Conservation (phyloP, 345 rosid genomes). For the Mangifera indica region DNA sequence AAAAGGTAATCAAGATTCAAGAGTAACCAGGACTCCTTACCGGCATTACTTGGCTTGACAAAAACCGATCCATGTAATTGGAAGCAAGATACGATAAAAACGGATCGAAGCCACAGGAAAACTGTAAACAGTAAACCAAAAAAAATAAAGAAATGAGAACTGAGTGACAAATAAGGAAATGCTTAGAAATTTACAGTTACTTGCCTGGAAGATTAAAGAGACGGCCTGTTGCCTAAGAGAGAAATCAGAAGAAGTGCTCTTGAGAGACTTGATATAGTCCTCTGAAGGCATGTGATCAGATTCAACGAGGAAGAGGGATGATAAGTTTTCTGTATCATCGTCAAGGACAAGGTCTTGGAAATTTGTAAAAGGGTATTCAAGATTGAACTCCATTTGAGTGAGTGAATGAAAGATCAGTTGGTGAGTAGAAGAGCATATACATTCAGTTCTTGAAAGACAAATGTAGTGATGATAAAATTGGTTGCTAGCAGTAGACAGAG, state of each 20-base stretch:
- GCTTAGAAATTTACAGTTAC: too few species aligned
- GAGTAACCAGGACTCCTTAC: constrained; percentile 30
- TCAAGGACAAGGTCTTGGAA: constrained; percentile 22
- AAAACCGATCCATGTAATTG: constrained; percentile 80
- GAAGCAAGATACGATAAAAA: constrained; percentile 64
- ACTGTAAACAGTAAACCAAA: constrained; percentile 28
- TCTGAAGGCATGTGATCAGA: constrained; percentile 64
- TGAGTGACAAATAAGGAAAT: background rate
- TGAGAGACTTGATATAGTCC: constrained; percentile 39
- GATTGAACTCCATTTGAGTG: constrained; percentile 69
- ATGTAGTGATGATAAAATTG: background rate
- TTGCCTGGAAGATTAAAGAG: constrained; percentile 50
- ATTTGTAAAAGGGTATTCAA: constrained; percentile 62
- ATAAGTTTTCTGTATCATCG: constrained; percentile 15
- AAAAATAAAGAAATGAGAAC: background rate
- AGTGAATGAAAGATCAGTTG: background rate
- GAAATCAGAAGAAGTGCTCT: constrained; percentile 34
- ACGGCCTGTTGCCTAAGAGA: constrained; percentile 45
- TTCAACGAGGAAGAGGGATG: constrained; percentile 56
- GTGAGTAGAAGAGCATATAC: constrained; percentile 3
- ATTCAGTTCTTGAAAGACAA: constrained; percentile 3
- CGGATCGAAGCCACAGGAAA: constrained; percentile 35
- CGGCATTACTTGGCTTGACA: constrained; percentile 55
- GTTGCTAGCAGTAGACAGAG: background rate
- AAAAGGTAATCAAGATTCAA: too few species aligned